phyloP scores from a whole-genome alignment of 2,329 filamentous ascomycete species.

The Pyricularia grisea region DNA sequence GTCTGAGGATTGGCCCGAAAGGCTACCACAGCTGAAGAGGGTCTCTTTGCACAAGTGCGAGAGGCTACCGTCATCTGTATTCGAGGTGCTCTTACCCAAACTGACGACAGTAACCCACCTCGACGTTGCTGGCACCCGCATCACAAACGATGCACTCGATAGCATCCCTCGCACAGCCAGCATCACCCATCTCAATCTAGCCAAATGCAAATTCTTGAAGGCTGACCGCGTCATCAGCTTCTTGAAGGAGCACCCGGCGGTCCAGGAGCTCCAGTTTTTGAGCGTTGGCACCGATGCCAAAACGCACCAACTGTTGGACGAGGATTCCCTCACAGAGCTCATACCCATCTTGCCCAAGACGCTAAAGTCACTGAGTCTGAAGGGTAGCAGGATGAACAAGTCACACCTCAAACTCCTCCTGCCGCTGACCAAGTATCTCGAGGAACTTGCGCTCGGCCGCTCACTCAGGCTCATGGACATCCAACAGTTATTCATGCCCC shows the following conservation, averaged over 20 bases:
- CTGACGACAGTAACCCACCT: constrained; percentile 63
- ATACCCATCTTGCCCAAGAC: constrained; percentile 57
- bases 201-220: constrained; percentile 63
- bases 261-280: constrained; percentile 57
- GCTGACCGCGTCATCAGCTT: constrained; percentile 61
- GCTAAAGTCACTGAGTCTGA: constrained; percentile 65
- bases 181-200: constrained; percentile 69
- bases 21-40: constrained; percentile 47
- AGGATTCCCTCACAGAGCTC: constrained; percentile 54
- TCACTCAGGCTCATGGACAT: constrained; percentile 57
- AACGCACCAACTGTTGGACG: constrained; percentile 61
- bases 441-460: constrained; percentile 67
- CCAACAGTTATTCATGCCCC: constrained; percentile 47
- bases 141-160: constrained; percentile 61
- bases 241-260: constrained; percentile 60
- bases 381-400: constrained; percentile 60
- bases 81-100: constrained; percentile 63
- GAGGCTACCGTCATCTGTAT: constrained; percentile 56
- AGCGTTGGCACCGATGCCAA: constrained; percentile 65
- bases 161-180: constrained; percentile 62
- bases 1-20: background rate
- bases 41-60: constrained; percentile 73
- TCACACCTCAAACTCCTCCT: constrained; percentile 55
- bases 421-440: constrained; percentile 60
- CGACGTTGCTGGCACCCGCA: constrained; percentile 68